A percentile compares a stretch with the other conserved stretches of the same genome.
Conservation (phyloP, 192 early-diverging fungal species). For the Coemansia sp. region DNA sequence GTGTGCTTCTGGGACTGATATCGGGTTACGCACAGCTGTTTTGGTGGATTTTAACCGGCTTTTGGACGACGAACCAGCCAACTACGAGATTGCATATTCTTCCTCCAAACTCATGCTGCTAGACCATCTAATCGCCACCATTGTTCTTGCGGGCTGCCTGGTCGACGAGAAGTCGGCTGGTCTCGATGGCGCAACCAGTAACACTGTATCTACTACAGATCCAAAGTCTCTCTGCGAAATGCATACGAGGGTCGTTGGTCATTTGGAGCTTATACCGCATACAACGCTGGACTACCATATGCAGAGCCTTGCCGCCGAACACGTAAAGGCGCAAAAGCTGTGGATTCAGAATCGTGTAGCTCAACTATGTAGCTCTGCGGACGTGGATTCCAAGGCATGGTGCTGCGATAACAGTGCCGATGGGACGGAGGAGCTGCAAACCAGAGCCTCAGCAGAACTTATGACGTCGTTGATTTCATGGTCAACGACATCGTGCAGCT, state of each 20-base stretch:
- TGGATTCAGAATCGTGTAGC: slow-evolving; percentile 21
- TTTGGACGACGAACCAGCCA: slow-evolving; percentile 39
- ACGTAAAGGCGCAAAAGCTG: slow-evolving; percentile 26
- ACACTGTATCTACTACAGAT: background rate
- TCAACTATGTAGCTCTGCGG: slow-evolving; percentile 1
- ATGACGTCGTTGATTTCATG: slow-evolving; percentile 23
- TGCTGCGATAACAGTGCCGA: background rate
- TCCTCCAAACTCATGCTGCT: slow-evolving; percentile 12
- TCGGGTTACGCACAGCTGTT: slow-evolving; percentile 20
- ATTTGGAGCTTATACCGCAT: slow-evolving; percentile 40
- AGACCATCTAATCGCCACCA: slow-evolving; percentile 12
- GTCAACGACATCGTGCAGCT: slow-evolving; percentile 17
- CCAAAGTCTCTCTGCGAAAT: slow-evolving; percentile 3
- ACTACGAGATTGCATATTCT: slow-evolving; percentile 13
- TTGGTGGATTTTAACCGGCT: slow-evolving; percentile 19
- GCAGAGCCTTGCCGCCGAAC: slow-evolving; percentile 32
- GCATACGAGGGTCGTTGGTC: slow-evolving; percentile 16
- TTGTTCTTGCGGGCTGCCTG: slow-evolving; percentile 29
- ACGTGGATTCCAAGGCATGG: background rate
- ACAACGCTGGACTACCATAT: slow-evolving; percentile 33
- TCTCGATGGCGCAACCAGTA: background rate
- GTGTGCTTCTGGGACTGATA: slow-evolving; percentile 23
- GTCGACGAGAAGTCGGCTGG: slow-evolving; percentile 6
- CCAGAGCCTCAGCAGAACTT: slow-evolving; percentile 19
- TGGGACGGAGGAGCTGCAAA: slow-evolving; percentile 3